Conservation (phyloP, 2,329 filamentous ascomycete species). For the Pezicula carpinea region DNA sequence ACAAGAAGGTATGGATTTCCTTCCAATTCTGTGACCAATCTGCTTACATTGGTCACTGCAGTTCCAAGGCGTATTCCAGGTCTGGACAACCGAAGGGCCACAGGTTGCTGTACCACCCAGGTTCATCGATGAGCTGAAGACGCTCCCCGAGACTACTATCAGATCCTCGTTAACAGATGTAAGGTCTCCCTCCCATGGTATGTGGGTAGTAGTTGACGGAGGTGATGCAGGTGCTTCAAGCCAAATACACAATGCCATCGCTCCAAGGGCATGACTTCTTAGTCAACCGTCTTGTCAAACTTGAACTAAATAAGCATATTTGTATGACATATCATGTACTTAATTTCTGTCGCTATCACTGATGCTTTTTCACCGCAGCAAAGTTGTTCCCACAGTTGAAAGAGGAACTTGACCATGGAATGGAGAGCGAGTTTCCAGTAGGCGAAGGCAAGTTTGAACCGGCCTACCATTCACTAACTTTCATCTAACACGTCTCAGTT, state of each 20-base stretch:
- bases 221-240: neutral
- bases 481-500: constrained; percentile 14
- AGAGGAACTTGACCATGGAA: neutral
- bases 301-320: constrained; percentile 3
- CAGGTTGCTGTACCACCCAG: constrained; percentile 8
- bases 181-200: neutral
- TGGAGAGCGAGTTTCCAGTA: constrained; percentile 1
- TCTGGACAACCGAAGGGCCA: constrained; percentile 13
- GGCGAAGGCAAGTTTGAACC: neutral
- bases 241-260: neutral
- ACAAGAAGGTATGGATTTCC: constrained; percentile 2
- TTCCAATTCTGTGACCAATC: neutral
- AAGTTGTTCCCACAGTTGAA: constrained; percentile 1
- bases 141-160: constrained; percentile 9
- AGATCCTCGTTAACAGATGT: constrained; percentile 3
- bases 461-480: neutral
- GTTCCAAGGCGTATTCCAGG: constrained; percentile 3
- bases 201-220: neutral
- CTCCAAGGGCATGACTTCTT: neutral
- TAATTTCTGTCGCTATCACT: neutral
- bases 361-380: neutral
- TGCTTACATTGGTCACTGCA: neutral
- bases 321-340: neutral
- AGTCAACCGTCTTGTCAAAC: constrained; percentile 1
- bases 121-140: constrained; percentile 14